These are phyloP conservation scores for Karstenula rhodostoma DNA, from an alignment of 2,329 filamentous ascomycete genomes.

Conservation along the genomic window DNA sequence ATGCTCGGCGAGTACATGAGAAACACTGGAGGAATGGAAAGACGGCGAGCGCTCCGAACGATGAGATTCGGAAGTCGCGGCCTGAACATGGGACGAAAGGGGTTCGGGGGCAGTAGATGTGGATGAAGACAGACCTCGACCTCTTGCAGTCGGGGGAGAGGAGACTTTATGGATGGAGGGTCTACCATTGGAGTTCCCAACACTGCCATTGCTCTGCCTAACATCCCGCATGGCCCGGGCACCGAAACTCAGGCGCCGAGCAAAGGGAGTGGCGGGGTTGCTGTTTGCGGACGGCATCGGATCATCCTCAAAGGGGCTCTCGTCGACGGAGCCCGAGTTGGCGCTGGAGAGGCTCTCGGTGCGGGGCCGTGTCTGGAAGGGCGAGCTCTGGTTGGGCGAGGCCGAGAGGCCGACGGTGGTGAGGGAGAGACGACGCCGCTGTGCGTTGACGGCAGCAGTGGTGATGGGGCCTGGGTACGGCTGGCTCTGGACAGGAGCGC, in stretches of 20 bases:
- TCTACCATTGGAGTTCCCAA: conserved; percentile 70
- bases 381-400: conserved; percentile 54
- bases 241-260: conserved; percentile 88
- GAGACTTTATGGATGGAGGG: conserved; percentile 60
- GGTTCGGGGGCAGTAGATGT: conserved; percentile 41
- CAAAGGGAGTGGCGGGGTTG: conserved; percentile 76
- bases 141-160: conserved; percentile 62
- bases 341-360: conserved; percentile 59
- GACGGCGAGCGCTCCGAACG: conserved; percentile 34
- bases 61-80: conserved; percentile 30
- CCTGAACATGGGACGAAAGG: conserved; percentile 32
- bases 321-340: conserved; percentile 58
- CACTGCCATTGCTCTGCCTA: conserved; percentile 60
- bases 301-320: conserved; percentile 64
- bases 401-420: conserved; percentile 58
- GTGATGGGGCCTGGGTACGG: conserved; percentile 57
- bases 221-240: conserved; percentile 78
- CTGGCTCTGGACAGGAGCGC: conserved; percentile 41
- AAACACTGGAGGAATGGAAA: conserved; percentile 32
- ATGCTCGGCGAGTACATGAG: conserved; percentile 41
- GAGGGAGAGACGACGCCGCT: conserved; percentile 58
- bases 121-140: conserved; percentile 65
- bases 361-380: conserved; percentile 51
- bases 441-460: conserved; percentile 58
- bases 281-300: conserved; percentile 61